Base-by-base conservation (phyloP, 2,329 filamentous ascomycete species). In the Daldinia sp. region DNA sequence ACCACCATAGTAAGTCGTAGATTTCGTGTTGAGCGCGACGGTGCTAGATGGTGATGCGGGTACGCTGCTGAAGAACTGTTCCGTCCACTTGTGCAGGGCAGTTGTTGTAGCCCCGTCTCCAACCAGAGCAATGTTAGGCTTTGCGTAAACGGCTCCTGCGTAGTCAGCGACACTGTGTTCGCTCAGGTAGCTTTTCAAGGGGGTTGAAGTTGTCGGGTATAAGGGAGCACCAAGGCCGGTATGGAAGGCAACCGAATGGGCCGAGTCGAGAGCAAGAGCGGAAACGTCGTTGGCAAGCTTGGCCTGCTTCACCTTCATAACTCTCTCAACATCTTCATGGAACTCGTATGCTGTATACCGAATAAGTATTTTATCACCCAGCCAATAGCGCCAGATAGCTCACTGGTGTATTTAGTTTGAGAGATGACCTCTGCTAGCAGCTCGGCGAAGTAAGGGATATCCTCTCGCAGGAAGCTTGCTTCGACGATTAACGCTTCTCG, bases 361-460 rank as follows among this genome's bases (percentile, higher is more conserved):
- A 62, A 63, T 76, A 55, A 73, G 67, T 59, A 68, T 42, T 59
- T 13, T 57, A 50, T 65, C 12, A 51, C 37, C 33, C 33, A 41
- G 41, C 56, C 69, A 71, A 67, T 63, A 59, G 57, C 66, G 62
- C 33, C 39, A 62, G 41, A 58, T 71, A 51, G 81, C 89, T 83
- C 83, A 92, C 90, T 86, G 73, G 90, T 89, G 82, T 93, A 99
- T 84, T 93, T 96, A 75, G 95, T 97, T 83, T 93, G 86, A 69
- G 91, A 90, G 78, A 96, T 87, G 77, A 98, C 92, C 86, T 99
- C 97, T 78, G 92, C 93, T 75, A 99, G 88, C 73, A 99, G 88
- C 86, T 99, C 96, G 78, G 94, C 89, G 82, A 97, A 99, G 89
- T 98, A 99, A 75, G 96, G 96, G 74, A 99, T 90, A 81, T 99